phyloP scores from a whole-genome alignment of 768 basidiomycete genomes.

The Cystobasidium onofrii region DNA sequence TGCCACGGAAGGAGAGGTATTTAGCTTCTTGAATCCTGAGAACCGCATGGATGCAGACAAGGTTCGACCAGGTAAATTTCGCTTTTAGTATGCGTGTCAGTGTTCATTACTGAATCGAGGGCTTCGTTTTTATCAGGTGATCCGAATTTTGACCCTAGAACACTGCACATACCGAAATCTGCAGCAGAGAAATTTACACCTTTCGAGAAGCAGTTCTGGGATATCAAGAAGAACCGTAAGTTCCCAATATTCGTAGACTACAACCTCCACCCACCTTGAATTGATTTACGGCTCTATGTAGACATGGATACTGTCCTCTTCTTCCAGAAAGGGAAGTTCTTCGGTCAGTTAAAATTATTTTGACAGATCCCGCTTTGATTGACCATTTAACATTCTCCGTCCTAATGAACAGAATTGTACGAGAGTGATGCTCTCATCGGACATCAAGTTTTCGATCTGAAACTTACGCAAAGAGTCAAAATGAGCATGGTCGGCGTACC shows the following conservation, averaged over 20 bases:
- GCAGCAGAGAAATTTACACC: slow-evolving; percentile 81
- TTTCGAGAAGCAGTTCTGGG: slow-evolving; percentile 74
- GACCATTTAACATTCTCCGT: not conserved
- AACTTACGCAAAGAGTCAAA: slow-evolving; percentile 59
- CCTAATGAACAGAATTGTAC: slow-evolving; percentile 53
- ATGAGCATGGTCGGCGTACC: slow-evolving; percentile 99
- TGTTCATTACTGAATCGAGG: not conserved
- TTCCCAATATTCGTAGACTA: too few relatives aligned
- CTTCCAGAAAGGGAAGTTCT: slow-evolving; percentile 80
- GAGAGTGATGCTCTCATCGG: slow-evolving; percentile 90
- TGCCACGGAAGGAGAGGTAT: slow-evolving; percentile 4
- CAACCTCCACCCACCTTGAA: too few relatives aligned
- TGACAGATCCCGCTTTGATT: not conserved
- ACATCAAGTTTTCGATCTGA: slow-evolving; percentile 89
- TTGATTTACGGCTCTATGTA: too few relatives aligned
- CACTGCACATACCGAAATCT: slow-evolving; percentile 65
- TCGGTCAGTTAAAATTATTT: not conserved
- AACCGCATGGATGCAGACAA: not conserved
- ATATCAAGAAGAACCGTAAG: slow-evolving; percentile 61
- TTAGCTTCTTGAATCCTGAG: not conserved
- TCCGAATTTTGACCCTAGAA: slow-evolving; percentile 80
- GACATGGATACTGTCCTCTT: slow-evolving; percentile 90
- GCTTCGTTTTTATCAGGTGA: slow-evolving; percentile 46
- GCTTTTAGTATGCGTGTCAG: not conserved
- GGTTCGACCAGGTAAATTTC: slow-evolving; percentile 1